Evolutionary conservation across 805 yeast genomes (phyloP), one percentile per base, ranked within the genome.

Genomic region (Candida endomychidarum): DNA sequence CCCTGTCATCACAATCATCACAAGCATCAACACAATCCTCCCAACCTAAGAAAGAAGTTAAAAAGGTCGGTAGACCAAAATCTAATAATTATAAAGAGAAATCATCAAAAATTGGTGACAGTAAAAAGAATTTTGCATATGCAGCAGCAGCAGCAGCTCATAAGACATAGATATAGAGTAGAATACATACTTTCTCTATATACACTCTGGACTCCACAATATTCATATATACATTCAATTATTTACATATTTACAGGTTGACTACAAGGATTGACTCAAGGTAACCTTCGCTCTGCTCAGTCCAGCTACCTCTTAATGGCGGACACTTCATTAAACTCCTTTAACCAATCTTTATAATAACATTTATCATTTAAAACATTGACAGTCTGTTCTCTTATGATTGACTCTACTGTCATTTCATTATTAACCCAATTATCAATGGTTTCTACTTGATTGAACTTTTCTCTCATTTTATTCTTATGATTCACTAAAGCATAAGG

Each of bases 61-160:
- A 41, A 25, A 34, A 26, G 43, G 29, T 34, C 12, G n/a, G n/a
- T n/a, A 26, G 34, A 27, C 42, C 39, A 26, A 55, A 43, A n/a
- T 45, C 42, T 8, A 38, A 11, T 10, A 28, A 14, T 6, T 34
- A 22, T 48, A 46, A 34, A 35, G 52, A 22, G 39, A 37, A 22
- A 49, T 32, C 35, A 10, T 10, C 26, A 11, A 51, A 21, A 46
- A 51, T 24, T 23, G 39, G 21, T 32, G 45, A 41, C 37, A 43
- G 38, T 17, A 31, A 48, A 18, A 63, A 54, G 40, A 62, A 58
- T 29, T 67, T 69, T 59, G 75, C 75, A 46, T 65, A 63, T 37
- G 74, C 74, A 8, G 75, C 75, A 3, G 74, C 74, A 4, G 73
- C 74, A 2, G 74, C 74, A 6, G 74, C 65, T 25, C 65, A 62